phyloP scores from a whole-genome alignment of 169 alveolate species.

The Plasmodium fragile region DNA sequence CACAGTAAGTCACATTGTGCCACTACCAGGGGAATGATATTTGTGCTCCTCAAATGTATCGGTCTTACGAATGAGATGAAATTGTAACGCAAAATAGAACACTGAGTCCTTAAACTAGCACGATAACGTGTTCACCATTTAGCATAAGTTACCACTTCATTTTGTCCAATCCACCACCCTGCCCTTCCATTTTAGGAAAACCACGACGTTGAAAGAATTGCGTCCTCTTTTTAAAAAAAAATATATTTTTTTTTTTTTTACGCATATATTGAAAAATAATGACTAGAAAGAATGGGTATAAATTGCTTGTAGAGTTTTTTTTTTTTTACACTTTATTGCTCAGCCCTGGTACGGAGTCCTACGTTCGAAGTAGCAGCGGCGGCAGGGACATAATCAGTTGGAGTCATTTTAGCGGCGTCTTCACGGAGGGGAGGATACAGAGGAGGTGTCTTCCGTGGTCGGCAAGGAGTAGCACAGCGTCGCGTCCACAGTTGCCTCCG shows the following conservation, averaged over 20 bases:
- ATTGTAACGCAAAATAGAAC: not conserved
- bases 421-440: not conserved
- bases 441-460: not conserved
- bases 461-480: not conserved
- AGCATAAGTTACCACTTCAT: not conserved
- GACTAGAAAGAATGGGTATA: slow-evolving; percentile 57
- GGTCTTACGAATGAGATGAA: not conserved
- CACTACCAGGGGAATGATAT: not conserved
- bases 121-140: not conserved
- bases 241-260: not conserved
- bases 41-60: not conserved
- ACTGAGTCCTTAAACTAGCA: not conserved
- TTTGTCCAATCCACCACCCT: not conserved
- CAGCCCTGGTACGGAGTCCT: not conserved
- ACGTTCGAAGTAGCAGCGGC: slow-evolving; percentile 5
- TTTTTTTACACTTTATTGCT: slow-evolving; percentile 4
- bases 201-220: not conserved
- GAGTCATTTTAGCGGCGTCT: not conserved
- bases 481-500: not conserved
- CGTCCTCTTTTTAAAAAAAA: not conserved
- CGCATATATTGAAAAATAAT: not conserved
- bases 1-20: not conserved
- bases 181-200: not conserved
- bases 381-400: slow-evolving; percentile 6
- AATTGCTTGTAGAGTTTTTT: slow-evolving; percentile 33